Percentiles rank a stretch among this genome's conserved stretches.
Evolutionary conservation across 78 protist species (phyloP).

Genomic region (Protostelium mycophagum): DNA sequence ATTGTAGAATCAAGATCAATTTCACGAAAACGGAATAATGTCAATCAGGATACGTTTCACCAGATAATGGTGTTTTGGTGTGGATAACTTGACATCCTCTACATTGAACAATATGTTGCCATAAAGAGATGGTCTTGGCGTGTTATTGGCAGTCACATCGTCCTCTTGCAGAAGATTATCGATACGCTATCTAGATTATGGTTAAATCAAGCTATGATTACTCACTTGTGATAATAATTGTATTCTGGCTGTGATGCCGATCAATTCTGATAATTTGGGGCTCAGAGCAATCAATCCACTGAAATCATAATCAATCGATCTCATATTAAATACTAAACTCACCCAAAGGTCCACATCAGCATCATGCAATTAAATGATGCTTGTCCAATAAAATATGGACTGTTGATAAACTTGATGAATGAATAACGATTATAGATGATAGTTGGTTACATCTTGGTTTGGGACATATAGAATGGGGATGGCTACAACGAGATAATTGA

Average conservation of each 20-base stretch:
- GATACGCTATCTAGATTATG: background rate
- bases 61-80: constrained; percentile 47
- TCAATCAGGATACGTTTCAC: constrained; percentile 19
- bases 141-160: background rate
- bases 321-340: background rate
- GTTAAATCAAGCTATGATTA: background rate
- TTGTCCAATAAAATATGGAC: background rate
- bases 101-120: constrained; percentile 3
- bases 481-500: constrained; percentile 11
- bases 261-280: background rate
- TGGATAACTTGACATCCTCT: constrained; percentile 31
- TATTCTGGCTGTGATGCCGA: background rate
- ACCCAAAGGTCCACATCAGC: background rate
- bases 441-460: background rate
- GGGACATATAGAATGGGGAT: background rate
- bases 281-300: background rate
- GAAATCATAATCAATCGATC: background rate
- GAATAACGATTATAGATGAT: too few relatives aligned
- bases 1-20: background rate
- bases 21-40: background rate
- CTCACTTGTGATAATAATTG: background rate
- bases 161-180: too few relatives aligned
- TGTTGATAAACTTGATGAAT: background rate
- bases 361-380: background rate
- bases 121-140: background rate